Conservation (phyloP, 73 alveolate genomes). For the Uronychia setigera region DNA sequence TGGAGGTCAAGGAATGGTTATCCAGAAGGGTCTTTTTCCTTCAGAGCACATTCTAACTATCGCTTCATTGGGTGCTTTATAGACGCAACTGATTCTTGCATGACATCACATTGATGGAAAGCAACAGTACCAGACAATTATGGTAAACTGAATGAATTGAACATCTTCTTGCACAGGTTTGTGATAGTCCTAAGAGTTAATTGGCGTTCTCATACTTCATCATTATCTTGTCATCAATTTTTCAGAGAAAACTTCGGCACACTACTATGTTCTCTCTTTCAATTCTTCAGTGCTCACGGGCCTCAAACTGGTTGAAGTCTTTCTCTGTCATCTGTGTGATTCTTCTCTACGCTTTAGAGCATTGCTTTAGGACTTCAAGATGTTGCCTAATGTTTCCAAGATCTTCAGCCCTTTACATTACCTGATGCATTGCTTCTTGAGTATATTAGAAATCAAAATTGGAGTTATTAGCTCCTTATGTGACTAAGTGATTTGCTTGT, state of each 20-base stretch:
- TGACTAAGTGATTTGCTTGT: background rate
- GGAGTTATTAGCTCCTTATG: background rate
- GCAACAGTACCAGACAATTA: background rate
- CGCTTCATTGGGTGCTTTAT: background rate
- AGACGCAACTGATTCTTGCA: background rate
- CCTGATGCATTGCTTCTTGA: background rate
- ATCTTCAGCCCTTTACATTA: background rate
- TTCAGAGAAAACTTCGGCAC: background rate
- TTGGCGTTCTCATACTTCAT: background rate
- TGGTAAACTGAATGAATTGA: background rate
- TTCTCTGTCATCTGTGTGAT: background rate
- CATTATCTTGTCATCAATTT: background rate
- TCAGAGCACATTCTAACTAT: background rate
- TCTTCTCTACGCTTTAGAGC: background rate
- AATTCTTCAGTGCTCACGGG: background rate
- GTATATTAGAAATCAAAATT: background rate
- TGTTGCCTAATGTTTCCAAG: background rate
- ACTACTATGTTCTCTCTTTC: background rate
- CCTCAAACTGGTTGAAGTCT: background rate
- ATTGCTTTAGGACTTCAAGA: background rate
- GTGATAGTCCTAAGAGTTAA: background rate
- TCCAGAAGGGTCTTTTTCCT: background rate
- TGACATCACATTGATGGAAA: background rate
- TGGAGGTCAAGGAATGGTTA: background rate
- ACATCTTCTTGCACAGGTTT: slow-evolving; percentile 1